Percentiles rank a stretch among this genome's conserved stretches.
Evolutionary conservation across 2,329 filamentous ascomycete genomes (phyloP).

Genomic region (Trichoderma semiorbis): DNA sequence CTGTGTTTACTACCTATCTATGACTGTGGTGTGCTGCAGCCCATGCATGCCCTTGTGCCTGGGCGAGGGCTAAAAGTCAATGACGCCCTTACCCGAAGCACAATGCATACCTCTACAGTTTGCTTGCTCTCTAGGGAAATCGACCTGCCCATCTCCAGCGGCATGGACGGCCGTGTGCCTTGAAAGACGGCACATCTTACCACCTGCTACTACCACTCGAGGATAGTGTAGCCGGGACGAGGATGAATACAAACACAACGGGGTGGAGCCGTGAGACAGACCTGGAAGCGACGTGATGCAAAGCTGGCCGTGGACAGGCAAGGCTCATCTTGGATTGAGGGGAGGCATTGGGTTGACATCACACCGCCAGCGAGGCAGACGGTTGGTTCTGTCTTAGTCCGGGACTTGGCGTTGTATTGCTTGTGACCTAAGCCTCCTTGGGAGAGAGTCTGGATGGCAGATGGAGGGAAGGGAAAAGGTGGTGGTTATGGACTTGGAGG

Average conservation of each 20-base stretch:
- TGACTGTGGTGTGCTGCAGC: neutral
- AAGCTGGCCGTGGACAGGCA: neutral
- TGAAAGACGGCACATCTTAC: neutral
- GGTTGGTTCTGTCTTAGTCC: neutral
- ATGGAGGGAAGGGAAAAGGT: neutral
- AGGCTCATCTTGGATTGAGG: slow-evolving; percentile 3
- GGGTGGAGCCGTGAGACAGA: slow-evolving; percentile 8
- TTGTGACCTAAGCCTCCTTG: neutral
- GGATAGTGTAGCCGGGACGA: neutral
- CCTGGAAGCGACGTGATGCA: slow-evolving; percentile 13
- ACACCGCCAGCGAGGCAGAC: slow-evolving; percentile 6
- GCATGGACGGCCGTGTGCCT: neutral
- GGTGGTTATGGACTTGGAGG: neutral
- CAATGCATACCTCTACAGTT: neutral
- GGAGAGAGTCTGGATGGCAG: neutral
- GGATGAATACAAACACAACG: neutral
- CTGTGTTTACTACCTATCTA: neutral
- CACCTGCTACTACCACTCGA: neutral
- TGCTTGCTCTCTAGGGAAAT: neutral
- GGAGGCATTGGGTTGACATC: slow-evolving; percentile 13
- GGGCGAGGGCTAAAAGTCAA: neutral
- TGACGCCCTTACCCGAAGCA: neutral
- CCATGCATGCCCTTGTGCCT: neutral
- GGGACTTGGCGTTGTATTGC: neutral
- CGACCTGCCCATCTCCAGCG: neutral